Base-by-base conservation (phyloP, 352 stramenopile species). In the Pythium chondricola region DNA sequence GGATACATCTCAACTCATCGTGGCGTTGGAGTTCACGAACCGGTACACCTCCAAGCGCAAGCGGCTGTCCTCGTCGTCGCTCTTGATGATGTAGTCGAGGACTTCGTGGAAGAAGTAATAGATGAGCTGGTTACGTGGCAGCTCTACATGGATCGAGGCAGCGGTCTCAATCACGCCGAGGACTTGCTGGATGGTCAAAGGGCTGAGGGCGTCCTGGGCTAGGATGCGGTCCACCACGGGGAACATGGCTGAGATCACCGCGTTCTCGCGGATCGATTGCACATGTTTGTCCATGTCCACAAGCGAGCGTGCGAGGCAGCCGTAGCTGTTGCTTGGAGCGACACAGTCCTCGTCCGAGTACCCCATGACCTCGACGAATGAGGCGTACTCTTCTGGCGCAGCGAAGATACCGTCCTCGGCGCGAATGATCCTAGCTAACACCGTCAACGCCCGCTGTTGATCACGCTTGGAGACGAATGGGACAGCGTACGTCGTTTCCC, bases 361-460 rank as follows among this genome's bases (percentile, higher is more conserved):
- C 6, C 72, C 66, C 2, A 56, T 26, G 31, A 77, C 63, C 21
- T 73, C 21, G 33, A 89, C 45, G 56, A 69, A 87, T 42, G 68
- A 53, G 13, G 58, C 48, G 38, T 85, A 89, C 37, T 79, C 52
- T 4, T 52, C 43, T 0, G 74, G 70, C 7, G 57, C 43, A 7
- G 74, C 72, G 39, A 89, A 89, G 32, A 89, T 24, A 2, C 68
- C 72, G 21, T 49, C 46, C 16, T 87, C 73, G 1, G 61, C 62
- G 16, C 54, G 13, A 22, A 85, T 68, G 35, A 87, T 54, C 2
- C 72, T 63, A 4, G 60, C 25, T 11, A 88, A 58, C 25, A 84
- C 46, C 0, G 50, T 25, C 0, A 87, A 55, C 17, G 69, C 74
- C 27, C 56, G 47, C 2, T 65, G 18, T 39, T 87, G 74, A 17